These are phyloP conservation scores for Candida chilensis DNA, from an alignment of 805 yeast species.

Conservation along the genomic window DNA sequence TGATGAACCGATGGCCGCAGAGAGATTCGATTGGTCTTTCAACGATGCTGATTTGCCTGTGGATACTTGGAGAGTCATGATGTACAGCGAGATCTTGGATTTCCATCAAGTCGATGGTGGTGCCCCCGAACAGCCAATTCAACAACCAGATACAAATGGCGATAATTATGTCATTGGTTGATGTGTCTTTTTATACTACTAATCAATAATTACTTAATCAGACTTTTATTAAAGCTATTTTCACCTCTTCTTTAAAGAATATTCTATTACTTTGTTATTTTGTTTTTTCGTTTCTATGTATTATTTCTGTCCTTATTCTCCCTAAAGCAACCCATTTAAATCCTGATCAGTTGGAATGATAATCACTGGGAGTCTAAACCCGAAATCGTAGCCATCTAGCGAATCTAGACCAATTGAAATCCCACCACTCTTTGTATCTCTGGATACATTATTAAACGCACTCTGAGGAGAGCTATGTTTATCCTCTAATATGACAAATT, in stretches of 20 bases:
- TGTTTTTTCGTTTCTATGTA: too few relatives aligned
- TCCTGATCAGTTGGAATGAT: background rate
- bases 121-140: too few relatives aligned
- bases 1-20: slow-evolving; percentile 92
- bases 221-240: too few relatives aligned
- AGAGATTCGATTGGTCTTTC: slow-evolving; percentile 95
- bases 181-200: too few relatives aligned
- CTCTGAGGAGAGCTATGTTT: background rate
- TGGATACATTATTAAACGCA: background rate
- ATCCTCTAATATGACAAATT: slow-evolving; percentile 1
- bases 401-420: background rate
- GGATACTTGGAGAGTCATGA: slow-evolving; percentile 98
- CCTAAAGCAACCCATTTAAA: slow-evolving; percentile 8
- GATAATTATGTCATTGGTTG: too few relatives aligned
- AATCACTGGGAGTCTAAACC: background rate
- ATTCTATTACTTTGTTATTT: too few relatives aligned
- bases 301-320: too few relatives aligned
- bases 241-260: too few relatives aligned
- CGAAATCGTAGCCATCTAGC: background rate
- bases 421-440: background rate
- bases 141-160: too few relatives aligned
- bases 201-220: too few relatives aligned
- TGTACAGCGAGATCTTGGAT: slow-evolving; percentile 94
- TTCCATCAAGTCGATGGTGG: slow-evolving; percentile 80
- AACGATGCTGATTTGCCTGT: slow-evolving; percentile 97